Evolutionary conservation across 257 asterid species (phyloP), one percentile per base, ranked within the genome.

Genomic region (Forsythia suspensa): DNA sequence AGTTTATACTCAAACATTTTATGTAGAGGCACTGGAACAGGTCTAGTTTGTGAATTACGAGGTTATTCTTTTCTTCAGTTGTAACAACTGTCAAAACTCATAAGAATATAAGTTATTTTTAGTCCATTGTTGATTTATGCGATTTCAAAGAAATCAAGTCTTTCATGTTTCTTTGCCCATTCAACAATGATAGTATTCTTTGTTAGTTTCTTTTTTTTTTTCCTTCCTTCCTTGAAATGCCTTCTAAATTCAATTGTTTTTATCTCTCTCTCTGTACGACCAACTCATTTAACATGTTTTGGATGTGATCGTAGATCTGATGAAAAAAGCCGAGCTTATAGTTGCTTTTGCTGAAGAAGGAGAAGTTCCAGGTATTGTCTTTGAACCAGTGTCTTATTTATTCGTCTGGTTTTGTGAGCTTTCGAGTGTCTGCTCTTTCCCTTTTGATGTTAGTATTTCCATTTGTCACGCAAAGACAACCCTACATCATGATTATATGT

Each of bases 11-110:
- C 80, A 71, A 48, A 63, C 37, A 36, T 43, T 52, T 16, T 70
- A 37, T 77, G 73, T 71, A 39, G 80, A 71, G 80, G 74, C 20
- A 81, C 37, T 77, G 77, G 73, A 41, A 69, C 69, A 75, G 77
- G 67, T 20, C 79, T 12, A 66, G 40, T 13, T 38, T 79, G 71
- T 79, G 40, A 63, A 34, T 71, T 70, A 77, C 77, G 79, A 38
- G 67, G 80, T 76, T 70, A 73, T 78, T 43, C 48, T 78, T 76
- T 83, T 38, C 5, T 20, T 41, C 57, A n/a, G 8, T 73, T 73
- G 29, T 65, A 73, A 55, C 77, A 40, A 16, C 29, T 20, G 34
- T 59, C 42, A 3, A 10, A 2, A 46, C 15, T 36, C 15, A 34
- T 21, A 5, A 12, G 9, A 73, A 65, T 36, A n/a, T 63, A 20